Percentiles rank a stretch among this genome's conserved stretches.
These are phyloP conservation scores for Gymnopilus junonius DNA, from an alignment of 768 basidiomycete genomes.

Conservation along the genomic window DNA sequence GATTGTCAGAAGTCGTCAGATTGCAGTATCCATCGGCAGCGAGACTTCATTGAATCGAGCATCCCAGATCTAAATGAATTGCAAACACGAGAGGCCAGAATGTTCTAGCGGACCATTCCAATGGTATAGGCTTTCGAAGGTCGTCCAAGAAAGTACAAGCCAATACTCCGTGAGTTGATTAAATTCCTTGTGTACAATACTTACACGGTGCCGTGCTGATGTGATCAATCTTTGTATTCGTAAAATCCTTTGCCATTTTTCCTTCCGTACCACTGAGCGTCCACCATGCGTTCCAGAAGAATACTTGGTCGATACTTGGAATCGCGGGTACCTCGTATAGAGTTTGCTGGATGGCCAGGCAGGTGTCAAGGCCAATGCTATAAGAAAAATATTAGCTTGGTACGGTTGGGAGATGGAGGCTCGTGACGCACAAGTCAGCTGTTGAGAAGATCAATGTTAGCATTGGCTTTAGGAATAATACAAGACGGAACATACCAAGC, in stretches of 20 bases:
- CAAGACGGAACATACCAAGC: conserved; percentile 51
- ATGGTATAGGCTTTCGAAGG: too few species aligned
- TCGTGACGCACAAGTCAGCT: conserved; percentile 60
- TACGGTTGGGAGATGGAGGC: neutral
- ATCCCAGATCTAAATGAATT: too few species aligned
- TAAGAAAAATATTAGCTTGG: neutral
- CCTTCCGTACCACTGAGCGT: conserved; percentile 91
- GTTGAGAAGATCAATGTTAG: conserved; percentile 1
- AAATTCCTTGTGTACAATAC: neutral
- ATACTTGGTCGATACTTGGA: conserved; percentile 94
- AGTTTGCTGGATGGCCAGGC: conserved; percentile 90
- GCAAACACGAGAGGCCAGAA: too few species aligned
- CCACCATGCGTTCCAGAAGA: conserved; percentile 93
- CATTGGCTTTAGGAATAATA: neutral
- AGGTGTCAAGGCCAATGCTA: conserved; percentile 98
- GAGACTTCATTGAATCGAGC: neutral
- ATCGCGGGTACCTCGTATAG: conserved; percentile 87
- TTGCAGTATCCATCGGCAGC: neutral
- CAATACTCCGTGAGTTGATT: neutral
- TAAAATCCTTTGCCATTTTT: conserved; percentile 97
- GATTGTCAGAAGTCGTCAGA: neutral
- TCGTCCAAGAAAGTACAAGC: neutral
- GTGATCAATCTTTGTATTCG: conserved; percentile 56
- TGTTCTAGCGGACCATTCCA: too few species aligned
- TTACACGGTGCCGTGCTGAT: neutral